Evolutionary conservation across 2,329 filamentous ascomycete species (phyloP).

Genomic region (Drechslera avenae): DNA sequence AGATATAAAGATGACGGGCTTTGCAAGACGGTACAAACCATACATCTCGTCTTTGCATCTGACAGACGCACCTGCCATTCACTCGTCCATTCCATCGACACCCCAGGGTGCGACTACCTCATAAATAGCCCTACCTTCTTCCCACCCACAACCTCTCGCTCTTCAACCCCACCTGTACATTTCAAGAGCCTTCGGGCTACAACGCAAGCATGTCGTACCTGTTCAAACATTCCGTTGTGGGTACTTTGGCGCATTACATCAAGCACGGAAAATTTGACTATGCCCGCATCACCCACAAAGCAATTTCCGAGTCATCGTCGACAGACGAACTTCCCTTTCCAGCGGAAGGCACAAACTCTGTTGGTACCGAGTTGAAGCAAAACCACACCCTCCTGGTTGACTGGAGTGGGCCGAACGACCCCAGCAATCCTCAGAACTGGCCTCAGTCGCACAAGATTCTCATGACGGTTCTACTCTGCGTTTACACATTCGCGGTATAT

Average conservation of each 20-base stretch:
- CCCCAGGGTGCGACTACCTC: neutral
- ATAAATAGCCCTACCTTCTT: neutral
- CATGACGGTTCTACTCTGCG: conserved; percentile 42
- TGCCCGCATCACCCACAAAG: conserved; percentile 18
- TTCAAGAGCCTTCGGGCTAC: neutral
- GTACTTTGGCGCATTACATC: conserved; percentile 24
- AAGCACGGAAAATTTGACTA: conserved; percentile 30
- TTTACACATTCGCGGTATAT: conserved; percentile 66
- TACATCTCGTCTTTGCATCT: neutral
- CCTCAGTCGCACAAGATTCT: conserved; percentile 36
- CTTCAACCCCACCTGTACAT: neutral
- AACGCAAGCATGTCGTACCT: conserved; percentile 28
- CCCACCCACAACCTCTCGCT: neutral
- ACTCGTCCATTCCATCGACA: neutral
- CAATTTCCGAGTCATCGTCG: conserved; percentile 24
- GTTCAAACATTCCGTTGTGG: conserved; percentile 26
- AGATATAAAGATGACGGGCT: neutral
- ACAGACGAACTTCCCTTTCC: conserved; percentile 25
- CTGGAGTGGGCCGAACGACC: conserved; percentile 47
- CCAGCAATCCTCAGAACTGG: conserved; percentile 48
- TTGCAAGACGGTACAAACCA: neutral
- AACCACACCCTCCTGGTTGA: conserved; percentile 42
- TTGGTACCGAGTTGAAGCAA: conserved; percentile 25
- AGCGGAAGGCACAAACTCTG: conserved; percentile 12
- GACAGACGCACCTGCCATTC: neutral